A percentile compares a stretch with the other conserved stretches of the same genome.
phyloP scores from a whole-genome alignment of 805 yeast species.

The Yarrowia sp. region DNA sequence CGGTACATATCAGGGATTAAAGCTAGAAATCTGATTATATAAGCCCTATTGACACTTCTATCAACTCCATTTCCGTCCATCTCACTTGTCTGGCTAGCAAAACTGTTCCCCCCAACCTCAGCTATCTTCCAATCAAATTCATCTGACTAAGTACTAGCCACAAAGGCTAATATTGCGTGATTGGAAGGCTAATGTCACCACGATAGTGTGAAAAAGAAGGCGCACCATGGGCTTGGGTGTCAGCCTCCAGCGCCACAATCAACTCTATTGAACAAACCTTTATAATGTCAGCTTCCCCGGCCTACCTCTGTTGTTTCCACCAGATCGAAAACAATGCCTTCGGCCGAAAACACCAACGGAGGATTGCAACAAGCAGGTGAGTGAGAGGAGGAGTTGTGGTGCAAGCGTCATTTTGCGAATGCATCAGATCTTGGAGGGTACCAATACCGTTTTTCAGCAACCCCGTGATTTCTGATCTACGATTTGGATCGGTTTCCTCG shows the following conservation, averaged over 20 bases:
- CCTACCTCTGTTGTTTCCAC: neutral
- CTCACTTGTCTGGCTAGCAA: too few species aligned
- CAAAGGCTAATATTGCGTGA: slow-evolving; percentile 38
- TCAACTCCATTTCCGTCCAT: too few species aligned
- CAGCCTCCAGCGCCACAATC: slow-evolving; percentile 40
- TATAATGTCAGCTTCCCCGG: slow-evolving; percentile 27
- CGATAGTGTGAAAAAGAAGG: slow-evolving; percentile 36
- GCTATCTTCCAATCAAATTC: slow-evolving; percentile 27
- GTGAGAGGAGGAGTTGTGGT: neutral
- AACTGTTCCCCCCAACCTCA: neutral
- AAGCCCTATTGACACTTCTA: neutral
- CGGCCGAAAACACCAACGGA: slow-evolving; percentile 24
- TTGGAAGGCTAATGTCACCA: slow-evolving; percentile 38
- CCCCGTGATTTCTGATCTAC: too few species aligned
- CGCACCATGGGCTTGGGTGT: slow-evolving; percentile 25
- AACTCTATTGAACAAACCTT: slow-evolving; percentile 38
- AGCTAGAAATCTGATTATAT: neutral
- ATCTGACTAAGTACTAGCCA: slow-evolving; percentile 36
- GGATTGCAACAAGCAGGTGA: slow-evolving; percentile 36
- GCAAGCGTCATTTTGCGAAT: too few species aligned
- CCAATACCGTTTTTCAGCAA: too few species aligned
- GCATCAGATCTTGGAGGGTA: too few species aligned
- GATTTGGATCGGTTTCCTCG: too few species aligned
- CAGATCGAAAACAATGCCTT: slow-evolving; percentile 31
- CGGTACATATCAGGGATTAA: too few species aligned